These are phyloP conservation scores for Amanita fuliginea DNA, from an alignment of 768 basidiomycete genomes.

Conservation along the genomic window DNA sequence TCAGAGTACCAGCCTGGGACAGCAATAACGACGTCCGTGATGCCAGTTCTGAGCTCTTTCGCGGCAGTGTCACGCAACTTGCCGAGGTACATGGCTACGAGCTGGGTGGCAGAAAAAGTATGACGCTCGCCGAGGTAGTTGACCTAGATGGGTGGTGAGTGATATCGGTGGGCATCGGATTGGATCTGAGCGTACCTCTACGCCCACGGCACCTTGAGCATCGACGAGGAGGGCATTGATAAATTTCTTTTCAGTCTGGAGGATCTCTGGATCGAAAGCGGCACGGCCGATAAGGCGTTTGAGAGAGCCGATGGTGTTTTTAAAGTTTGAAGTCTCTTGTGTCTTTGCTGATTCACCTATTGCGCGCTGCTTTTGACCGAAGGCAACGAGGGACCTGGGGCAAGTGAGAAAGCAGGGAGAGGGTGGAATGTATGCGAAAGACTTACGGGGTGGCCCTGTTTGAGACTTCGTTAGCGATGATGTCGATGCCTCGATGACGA, in stretches of 20 bases:
- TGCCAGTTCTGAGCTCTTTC: constrained; percentile 73
- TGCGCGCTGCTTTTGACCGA: constrained; percentile 81
- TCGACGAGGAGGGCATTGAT: constrained; percentile 83
- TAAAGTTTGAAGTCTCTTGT: constrained; percentile 96
- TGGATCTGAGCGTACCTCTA: constrained; percentile 49
- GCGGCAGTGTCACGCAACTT: constrained; percentile 84
- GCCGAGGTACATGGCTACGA: constrained; percentile 83
- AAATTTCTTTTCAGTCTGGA: constrained; percentile 82
- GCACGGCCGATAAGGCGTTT: constrained; percentile 87
- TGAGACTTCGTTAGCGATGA: constrained; percentile 96
- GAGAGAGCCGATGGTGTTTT: constrained; percentile 89
- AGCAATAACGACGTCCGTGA: constrained; percentile 90
- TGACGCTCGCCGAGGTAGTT: constrained; percentile 76
- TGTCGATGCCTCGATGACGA: constrained; percentile 93
- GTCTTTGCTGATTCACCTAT: constrained; percentile 97
- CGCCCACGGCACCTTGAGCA: constrained; percentile 71
- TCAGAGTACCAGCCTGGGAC: constrained; percentile 98
- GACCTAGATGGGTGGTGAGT: constrained; percentile 41
- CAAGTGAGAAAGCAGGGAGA: background rate
- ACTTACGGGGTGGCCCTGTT: constrained; percentile 94
- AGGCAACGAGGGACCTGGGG: constrained; percentile 76
- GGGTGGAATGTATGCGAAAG: background rate
- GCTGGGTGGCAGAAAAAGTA: constrained; percentile 79
- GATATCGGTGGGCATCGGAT: background rate
- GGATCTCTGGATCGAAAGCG: constrained; percentile 69